Base-by-base conservation (phyloP, 2,329 filamentous ascomycete genomes). In the Colletotrichum costaricense region DNA sequence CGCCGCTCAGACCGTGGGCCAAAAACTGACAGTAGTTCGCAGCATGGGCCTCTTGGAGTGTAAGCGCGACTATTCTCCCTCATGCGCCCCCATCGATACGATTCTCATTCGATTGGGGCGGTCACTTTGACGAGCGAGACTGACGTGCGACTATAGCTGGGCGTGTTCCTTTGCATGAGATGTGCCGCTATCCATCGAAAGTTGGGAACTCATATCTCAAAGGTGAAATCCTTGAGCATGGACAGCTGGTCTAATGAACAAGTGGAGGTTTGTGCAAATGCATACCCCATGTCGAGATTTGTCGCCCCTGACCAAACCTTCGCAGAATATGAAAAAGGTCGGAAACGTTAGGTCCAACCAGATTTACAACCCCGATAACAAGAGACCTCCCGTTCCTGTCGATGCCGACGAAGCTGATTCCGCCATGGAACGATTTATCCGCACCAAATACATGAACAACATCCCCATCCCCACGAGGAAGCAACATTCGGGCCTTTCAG, bases 181-280 rank as follows among this genome's bases (percentile, higher is more conserved):
- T 99, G 97, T 87, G 97, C 95, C 67, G 91, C 95, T 67, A 90
- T 98, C 80, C 97, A 99, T 86, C 94, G 97, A 80, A 98, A 98
- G 85, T 88, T 99, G 79, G 97, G 97, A 74, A 98, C 97, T 54
- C 97, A 99, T 83, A 95, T 99, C 75, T 98, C 95, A 77, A 99
- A 99, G 83, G 95, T 99, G 86, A 99, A 99, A 84, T 98, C 95
- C 49, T 84, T 99, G 85, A 98, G 94, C 83, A 98, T 99, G 95
- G 97, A 99, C 84, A 97, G 93, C 77, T 99, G 97, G 97, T 92
- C 94, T 62, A 93, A 93, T 79, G 97, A 98, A 74, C 97, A 99
- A 85, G 95, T 99, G 76, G 97, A 99, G 85, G 95, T 98, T 87
- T 84, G 90, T 84, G 65, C 42, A 16, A 42, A 24, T 35, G 33